These are phyloP conservation scores for Auricularia cornea DNA, from an alignment of 768 basidiomycete genomes.

Conservation along the genomic window DNA sequence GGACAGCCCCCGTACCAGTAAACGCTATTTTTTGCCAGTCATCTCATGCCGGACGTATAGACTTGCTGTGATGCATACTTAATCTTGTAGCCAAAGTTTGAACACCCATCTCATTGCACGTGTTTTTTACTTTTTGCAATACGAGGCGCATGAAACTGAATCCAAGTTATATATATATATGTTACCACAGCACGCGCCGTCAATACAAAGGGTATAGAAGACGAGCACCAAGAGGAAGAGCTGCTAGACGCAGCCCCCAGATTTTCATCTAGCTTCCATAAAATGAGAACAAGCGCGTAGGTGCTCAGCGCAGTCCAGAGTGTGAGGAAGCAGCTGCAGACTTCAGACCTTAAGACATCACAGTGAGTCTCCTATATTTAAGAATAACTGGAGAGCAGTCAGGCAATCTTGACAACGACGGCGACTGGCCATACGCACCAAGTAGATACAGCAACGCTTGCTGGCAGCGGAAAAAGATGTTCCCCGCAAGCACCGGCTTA, in stretches of 20 bases:
- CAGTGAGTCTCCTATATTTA: too few relatives aligned
- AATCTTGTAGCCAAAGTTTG: neutral
- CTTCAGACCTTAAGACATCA: too few relatives aligned
- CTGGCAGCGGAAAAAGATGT: too few relatives aligned
- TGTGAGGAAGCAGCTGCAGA: conserved; percentile 70
- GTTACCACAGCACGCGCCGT: neutral
- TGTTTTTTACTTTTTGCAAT: too few relatives aligned
- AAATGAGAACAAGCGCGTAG: conserved; percentile 92
- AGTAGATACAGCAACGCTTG: too few relatives aligned
- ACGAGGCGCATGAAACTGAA: too few relatives aligned
- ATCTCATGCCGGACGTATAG: neutral
- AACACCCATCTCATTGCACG: neutral
- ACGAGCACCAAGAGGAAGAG: neutral
- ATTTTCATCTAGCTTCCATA: conserved; percentile 38
- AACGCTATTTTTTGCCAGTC: neutral
- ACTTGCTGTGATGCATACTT: neutral
- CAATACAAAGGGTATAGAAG: neutral
- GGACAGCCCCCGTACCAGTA: conserved; percentile 16
- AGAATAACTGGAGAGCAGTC: too few relatives aligned
- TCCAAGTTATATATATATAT: too few relatives aligned
- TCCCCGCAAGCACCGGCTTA: too few relatives aligned
- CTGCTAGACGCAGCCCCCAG: neutral
- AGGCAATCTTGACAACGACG: too few relatives aligned
- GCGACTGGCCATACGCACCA: too few relatives aligned
- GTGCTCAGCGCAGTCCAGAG: conserved; percentile 77